phyloP scores from a whole-genome alignment of 2,329 filamentous ascomycete genomes.

The Macrophomina pseudophaseolina region DNA sequence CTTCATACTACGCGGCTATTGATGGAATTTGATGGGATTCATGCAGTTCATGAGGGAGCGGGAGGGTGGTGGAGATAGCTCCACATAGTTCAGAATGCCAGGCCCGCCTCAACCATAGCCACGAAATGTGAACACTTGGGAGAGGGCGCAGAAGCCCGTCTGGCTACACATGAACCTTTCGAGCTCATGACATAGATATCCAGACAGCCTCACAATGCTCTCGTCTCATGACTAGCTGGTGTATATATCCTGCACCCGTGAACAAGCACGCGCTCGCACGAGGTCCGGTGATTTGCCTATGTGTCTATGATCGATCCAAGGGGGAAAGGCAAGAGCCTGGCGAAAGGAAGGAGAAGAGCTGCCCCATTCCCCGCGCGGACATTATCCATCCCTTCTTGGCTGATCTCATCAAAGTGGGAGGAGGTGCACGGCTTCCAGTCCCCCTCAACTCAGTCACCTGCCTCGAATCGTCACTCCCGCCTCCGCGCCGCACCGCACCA shows the following conservation, averaged over 20 bases:
- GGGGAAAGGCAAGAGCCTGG: neutral
- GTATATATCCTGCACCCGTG: neutral
- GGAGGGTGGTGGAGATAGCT: neutral
- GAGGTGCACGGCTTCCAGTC: neutral
- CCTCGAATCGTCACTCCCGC: neutral
- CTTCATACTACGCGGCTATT: slow-evolving; percentile 10
- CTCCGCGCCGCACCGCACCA: neutral
- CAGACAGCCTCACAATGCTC: neutral
- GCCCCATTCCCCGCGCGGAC: neutral
- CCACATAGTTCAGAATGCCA: slow-evolving; percentile 1
- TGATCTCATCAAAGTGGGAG: slow-evolving; percentile 1
- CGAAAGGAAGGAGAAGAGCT: neutral
- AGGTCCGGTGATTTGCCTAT: neutral
- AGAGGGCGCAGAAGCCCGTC: neutral
- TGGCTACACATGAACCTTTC: neutral
- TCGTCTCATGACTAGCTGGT: neutral
- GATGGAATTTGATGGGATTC: slow-evolving; percentile 22
- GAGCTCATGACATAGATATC: neutral
- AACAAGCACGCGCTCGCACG: neutral
- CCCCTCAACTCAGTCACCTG: neutral
- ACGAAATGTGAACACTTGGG: neutral
- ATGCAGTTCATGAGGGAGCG: slow-evolving; percentile 1
- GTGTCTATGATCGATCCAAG: slow-evolving; percentile 7
- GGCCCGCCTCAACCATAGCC: neutral
- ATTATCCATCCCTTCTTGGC: neutral